These are phyloP conservation scores for Cydonia oblonga DNA, from an alignment of 331 rosid genomes.

Conservation along the genomic window DNA sequence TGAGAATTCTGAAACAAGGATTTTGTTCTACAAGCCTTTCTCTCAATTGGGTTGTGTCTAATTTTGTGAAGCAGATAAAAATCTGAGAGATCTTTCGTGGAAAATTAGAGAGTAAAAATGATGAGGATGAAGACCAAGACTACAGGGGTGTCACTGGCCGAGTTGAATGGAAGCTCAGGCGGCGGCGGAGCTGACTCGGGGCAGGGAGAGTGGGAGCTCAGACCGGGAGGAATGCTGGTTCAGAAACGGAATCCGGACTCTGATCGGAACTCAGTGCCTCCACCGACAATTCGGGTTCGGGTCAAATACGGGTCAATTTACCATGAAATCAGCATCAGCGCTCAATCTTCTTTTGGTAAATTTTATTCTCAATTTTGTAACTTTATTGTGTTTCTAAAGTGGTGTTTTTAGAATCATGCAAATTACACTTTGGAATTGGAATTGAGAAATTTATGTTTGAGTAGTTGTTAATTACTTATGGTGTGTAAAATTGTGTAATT, in stretches of 20 bases:
- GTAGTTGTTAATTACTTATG: neutral
- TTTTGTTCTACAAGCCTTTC: slow-evolving; percentile 12
- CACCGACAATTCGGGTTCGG: slow-evolving; percentile 58
- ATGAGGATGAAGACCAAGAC: slow-evolving; percentile 37
- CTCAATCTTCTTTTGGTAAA: slow-evolving; percentile 78
- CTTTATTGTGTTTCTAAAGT: neutral
- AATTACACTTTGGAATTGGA: neutral
- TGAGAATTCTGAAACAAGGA: slow-evolving; percentile 19
- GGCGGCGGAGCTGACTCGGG: slow-evolving; percentile 27
- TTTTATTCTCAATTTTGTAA: neutral
- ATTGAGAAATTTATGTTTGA: neutral
- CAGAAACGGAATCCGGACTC: slow-evolving; percentile 56
- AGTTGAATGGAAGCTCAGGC: slow-evolving; percentile 31
- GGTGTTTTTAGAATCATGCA: neutral
- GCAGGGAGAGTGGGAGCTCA: slow-evolving; percentile 64
- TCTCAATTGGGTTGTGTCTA: slow-evolving; percentile 34
- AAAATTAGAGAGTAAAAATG: slow-evolving; percentile 21
- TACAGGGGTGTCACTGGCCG: slow-evolving; percentile 25
- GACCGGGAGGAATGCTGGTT: slow-evolving; percentile 98
- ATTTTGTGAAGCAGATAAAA: slow-evolving; percentile 24
- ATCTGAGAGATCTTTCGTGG: slow-evolving; percentile 17
- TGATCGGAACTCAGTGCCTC: slow-evolving; percentile 46
- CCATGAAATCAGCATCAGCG: slow-evolving; percentile 71
- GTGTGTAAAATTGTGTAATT: neutral
- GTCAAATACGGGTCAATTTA: slow-evolving; percentile 65